These are phyloP conservation scores for Colletotrichum kahawae DNA, from an alignment of 2,329 filamentous ascomycete genomes.

Conservation along the genomic window DNA sequence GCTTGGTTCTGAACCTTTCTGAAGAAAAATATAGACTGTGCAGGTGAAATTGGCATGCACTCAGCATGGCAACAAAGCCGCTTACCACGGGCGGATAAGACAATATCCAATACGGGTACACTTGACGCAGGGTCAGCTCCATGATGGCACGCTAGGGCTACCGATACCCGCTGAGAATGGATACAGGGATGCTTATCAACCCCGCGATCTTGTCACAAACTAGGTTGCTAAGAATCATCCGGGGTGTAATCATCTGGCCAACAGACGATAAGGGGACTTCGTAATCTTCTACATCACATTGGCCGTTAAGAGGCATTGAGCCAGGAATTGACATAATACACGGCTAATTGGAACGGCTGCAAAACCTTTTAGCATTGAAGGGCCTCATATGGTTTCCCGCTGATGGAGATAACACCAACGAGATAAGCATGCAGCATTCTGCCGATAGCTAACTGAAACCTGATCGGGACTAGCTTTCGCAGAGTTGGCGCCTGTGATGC, in stretches of 20 bases:
- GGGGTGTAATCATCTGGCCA: neutral
- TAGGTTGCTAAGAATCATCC: neutral
- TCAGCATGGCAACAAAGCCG: neutral
- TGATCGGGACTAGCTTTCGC: neutral
- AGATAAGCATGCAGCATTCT: neutral
- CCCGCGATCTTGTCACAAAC: neutral
- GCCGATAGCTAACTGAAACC: neutral
- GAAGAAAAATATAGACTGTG: neutral
- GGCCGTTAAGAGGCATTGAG: neutral
- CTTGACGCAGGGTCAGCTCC: neutral
- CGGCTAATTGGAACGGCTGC: neutral
- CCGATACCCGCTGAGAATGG: neutral
- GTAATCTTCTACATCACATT: neutral
- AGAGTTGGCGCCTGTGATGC: neutral
- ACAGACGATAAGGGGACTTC: neutral
- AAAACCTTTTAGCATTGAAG: neutral
- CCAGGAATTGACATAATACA: neutral
- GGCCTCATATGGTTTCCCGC: neutral
- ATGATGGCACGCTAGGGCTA: neutral
- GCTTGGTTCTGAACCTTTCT: neutral
- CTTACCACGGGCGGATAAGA: neutral
- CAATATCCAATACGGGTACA: neutral
- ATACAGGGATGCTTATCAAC: neutral
- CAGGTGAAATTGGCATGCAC: too few species aligned
- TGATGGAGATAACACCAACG: neutral